Evolutionary conservation across 257 asterid species (phyloP).

Genomic region (Solanum pennellii): DNA sequence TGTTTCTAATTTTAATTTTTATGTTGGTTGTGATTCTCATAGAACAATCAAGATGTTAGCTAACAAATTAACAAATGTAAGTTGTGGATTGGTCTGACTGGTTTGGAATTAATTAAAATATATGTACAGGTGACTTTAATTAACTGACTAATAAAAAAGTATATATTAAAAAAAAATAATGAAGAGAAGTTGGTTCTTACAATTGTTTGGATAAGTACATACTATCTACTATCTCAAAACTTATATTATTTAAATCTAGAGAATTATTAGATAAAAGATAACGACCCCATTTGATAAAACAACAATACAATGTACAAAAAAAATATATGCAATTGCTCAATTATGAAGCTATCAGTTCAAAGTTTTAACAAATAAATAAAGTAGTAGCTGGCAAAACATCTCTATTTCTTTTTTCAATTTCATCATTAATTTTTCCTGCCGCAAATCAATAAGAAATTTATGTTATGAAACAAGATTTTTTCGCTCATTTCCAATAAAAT

Average conservation of each 20-base stretch:
- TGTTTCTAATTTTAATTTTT: not conserved
- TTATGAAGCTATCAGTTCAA: not conserved
- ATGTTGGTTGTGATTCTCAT: not conserved
- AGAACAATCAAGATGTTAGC: not conserved
- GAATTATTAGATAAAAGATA: not conserved
- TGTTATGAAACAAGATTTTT: too few relatives aligned
- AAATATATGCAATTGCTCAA: not conserved
- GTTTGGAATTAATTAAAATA: not conserved
- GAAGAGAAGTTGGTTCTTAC: not conserved
- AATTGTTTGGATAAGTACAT: not conserved
- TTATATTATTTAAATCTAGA: not conserved
- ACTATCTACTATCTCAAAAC: not conserved
- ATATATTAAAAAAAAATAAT: not conserved
- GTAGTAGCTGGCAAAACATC: constrained; percentile 5
- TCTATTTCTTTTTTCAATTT: not conserved
- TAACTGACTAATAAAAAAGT: not conserved
- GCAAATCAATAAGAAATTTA: too few relatives aligned
- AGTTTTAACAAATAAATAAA: not conserved
- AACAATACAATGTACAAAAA: not conserved
- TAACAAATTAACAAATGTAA: not conserved
- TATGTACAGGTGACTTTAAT: not conserved
- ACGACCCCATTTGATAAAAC: not conserved
- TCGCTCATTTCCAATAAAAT: too few relatives aligned
- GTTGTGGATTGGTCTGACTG: not conserved
- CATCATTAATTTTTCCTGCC: too few relatives aligned